A percentile compares a stretch with the other conserved stretches of the same genome.
phyloP scores from a whole-genome alignment of 2,329 filamentous ascomycete genomes.

The Penicillium capsulatum region DNA sequence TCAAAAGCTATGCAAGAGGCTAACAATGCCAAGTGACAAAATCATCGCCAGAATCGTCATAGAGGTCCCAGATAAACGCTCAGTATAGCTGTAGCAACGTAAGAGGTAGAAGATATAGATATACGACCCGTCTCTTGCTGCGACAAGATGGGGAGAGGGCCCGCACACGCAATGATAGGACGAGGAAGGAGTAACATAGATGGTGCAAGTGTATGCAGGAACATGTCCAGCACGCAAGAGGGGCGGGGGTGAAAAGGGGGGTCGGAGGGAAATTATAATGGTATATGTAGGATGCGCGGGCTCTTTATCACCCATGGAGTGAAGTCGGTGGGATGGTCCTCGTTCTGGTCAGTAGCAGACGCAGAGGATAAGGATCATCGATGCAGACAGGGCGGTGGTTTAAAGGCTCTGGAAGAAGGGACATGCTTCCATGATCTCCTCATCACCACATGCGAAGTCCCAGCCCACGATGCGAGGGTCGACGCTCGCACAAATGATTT shows the following conservation, averaged over 20 bases:
- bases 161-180: too few species aligned
- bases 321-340: neutral
- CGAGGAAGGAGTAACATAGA: neutral
- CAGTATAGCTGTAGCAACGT: neutral
- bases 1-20: neutral
- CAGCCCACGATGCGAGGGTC: slow-evolving; percentile 89
- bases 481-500: slow-evolving; percentile 92
- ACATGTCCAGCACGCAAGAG: too few species aligned
- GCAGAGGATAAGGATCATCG: neutral
- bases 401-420: slow-evolving; percentile 63
- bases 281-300: too few species aligned
- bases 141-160: neutral
- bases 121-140: neutral
- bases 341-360: neutral
- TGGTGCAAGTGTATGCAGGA: too few species aligned
- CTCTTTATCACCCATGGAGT: too few species aligned
- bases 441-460: slow-evolving; percentile 90
- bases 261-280: too few species aligned
- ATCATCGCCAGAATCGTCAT: slow-evolving; percentile 8
- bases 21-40: neutral
- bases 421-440: slow-evolving; percentile 71
- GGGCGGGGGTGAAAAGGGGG: too few species aligned
- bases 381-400: slow-evolving; percentile 5
- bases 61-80: slow-evolving; percentile 1
- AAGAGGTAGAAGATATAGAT: neutral